Percentiles rank a stretch among this genome's conserved stretches.
Conservation (phyloP, 805 yeast genomes). For the Ogataea zsoltii region DNA sequence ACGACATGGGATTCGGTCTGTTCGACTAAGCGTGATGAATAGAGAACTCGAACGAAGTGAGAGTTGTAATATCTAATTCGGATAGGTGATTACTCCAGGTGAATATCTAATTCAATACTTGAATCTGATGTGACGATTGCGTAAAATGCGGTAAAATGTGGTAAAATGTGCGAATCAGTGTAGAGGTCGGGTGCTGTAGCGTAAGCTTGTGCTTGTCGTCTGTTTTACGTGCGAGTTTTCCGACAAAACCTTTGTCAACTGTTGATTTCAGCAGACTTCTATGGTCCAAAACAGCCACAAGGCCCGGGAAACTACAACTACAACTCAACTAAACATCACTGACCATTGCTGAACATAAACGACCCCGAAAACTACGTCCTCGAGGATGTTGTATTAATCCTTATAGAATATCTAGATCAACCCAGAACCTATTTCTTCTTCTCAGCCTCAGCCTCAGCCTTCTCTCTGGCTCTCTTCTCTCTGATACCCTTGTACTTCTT, state of each 20-base stretch:
- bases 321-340: too few species aligned
- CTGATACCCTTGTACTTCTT: slow-evolving; percentile 94
- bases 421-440: slow-evolving; percentile 80
- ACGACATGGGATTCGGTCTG: slow-evolving; percentile 90
- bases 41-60: not conserved
- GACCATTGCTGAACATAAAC: not conserved
- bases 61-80: not conserved
- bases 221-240: too few species aligned
- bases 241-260: too few species aligned
- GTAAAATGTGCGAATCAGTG: too few species aligned
- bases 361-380: not conserved
- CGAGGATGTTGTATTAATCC: slow-evolving; percentile 4
- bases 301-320: too few species aligned
- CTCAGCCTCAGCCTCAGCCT: slow-evolving; percentile 99
- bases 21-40: slow-evolving; percentile 58
- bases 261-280: too few species aligned
- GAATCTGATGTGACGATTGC: too few species aligned
- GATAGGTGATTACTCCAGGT: not conserved
- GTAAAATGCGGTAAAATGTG: too few species aligned
- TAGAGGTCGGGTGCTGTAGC: too few species aligned
- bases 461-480: slow-evolving; percentile 95
- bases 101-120: too few species aligned
- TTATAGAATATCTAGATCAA: slow-evolving; percentile 2
- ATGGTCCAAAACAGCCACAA: too few species aligned
- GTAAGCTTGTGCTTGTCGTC: too few species aligned